These are phyloP conservation scores for Xylariaceae sp. DNA, from an alignment of 2,329 filamentous ascomycete genomes.

Conservation along the genomic window DNA sequence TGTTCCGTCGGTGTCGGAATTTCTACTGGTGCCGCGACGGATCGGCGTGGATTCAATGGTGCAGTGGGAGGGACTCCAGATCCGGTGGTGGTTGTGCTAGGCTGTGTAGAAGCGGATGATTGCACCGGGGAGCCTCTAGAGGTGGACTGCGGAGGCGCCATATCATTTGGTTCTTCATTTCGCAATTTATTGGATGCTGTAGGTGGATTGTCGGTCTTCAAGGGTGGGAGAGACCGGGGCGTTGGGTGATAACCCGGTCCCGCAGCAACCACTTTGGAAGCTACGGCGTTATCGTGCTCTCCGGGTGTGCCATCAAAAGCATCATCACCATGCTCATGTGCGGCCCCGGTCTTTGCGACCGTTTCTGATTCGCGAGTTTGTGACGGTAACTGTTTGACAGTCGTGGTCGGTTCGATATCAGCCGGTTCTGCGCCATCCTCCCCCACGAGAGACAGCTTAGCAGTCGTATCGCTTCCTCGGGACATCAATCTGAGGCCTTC, in stretches of 20 bases:
- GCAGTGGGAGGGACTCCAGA: conserved; percentile 46
- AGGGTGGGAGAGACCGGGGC: conserved; percentile 27
- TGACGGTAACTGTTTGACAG: conserved; percentile 26
- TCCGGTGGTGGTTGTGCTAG: conserved; percentile 19
- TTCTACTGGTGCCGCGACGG: conserved; percentile 39
- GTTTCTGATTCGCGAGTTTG: conserved; percentile 12
- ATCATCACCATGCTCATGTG: conserved; percentile 4
- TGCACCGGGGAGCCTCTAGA: conserved; percentile 18
- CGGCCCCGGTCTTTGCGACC: conserved; percentile 7
- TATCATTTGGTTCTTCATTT: conserved; percentile 10
- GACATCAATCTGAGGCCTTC: conserved; percentile 13
- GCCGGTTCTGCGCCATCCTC: conserved; percentile 21
- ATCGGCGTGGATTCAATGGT: conserved; percentile 48
- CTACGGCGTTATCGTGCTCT: conserved; percentile 28
- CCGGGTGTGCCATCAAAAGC: conserved; percentile 22
- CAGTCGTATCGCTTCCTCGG: conserved; percentile 18
- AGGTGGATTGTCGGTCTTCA: conserved; percentile 28
- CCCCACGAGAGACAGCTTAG: conserved; percentile 19
- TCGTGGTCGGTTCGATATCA: conserved; percentile 27
- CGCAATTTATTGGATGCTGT: conserved; percentile 3
- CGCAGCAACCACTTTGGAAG: conserved; percentile 24
- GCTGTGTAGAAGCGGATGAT: conserved; percentile 23
- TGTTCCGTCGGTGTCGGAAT: conserved; percentile 41
- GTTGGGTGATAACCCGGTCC: conserved; percentile 24
- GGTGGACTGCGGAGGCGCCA: conserved; percentile 3